Evolutionary conservation across 2,329 filamentous ascomycete species (phyloP).

Genomic region (Nothophoma quercina): DNA sequence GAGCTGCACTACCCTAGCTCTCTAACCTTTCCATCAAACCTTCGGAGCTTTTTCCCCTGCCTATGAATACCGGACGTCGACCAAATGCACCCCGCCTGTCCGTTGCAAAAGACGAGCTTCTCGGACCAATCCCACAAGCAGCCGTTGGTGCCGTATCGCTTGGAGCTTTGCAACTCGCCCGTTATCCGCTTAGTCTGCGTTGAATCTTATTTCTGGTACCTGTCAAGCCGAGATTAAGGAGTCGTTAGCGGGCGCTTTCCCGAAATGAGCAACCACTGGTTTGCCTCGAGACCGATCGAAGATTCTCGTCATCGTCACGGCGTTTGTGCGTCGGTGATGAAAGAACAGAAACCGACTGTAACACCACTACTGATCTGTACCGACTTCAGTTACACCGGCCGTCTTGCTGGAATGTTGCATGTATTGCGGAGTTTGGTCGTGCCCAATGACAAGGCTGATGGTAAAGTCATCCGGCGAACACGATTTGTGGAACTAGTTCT

Average conservation of each 20-base stretch:
- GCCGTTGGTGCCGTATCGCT: slow-evolving; percentile 43
- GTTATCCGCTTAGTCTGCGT: slow-evolving; percentile 34
- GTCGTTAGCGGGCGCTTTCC: slow-evolving; percentile 40
- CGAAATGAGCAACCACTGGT: slow-evolving; percentile 25
- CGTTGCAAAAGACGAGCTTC: slow-evolving; percentile 24
- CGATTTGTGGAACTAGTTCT: slow-evolving; percentile 22
- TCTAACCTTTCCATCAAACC: slow-evolving; percentile 26
- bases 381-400: slow-evolving; percentile 19
- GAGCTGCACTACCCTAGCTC: slow-evolving; percentile 20
- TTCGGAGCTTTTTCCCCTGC: slow-evolving; percentile 39
- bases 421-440: slow-evolving; percentile 16
- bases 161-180: slow-evolving; percentile 35
- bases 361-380: slow-evolving; percentile 16
- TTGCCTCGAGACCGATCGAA: slow-evolving; percentile 21
- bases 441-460: slow-evolving; percentile 24
- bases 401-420: slow-evolving; percentile 10
- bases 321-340: slow-evolving; percentile 24
- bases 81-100: slow-evolving; percentile 36
- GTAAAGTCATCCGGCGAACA: slow-evolving; percentile 25
- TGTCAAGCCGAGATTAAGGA: slow-evolving; percentile 50
- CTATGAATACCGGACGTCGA: slow-evolving; percentile 31
- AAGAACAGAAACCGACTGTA: slow-evolving; percentile 12
- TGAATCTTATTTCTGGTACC: slow-evolving; percentile 28
- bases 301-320: slow-evolving; percentile 30
- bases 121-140: slow-evolving; percentile 44